Evolutionary conservation across 768 basidiomycete genomes (phyloP).

Genomic region (Calocybe cyanea): DNA sequence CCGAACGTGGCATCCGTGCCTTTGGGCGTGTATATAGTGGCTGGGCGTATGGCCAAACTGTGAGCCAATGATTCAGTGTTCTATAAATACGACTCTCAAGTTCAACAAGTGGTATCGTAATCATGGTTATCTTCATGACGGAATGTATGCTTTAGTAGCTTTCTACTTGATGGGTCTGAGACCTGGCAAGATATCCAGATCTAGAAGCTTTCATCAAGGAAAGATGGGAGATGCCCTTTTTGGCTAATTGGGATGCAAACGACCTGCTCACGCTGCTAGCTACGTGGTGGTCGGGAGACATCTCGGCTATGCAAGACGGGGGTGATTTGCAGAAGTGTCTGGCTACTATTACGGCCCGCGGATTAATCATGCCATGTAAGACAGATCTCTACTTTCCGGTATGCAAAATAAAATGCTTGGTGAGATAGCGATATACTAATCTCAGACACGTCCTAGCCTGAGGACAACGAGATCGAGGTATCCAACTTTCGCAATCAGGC

Average conservation of each 20-base stretch:
- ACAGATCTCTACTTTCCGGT: slow-evolving; percentile 59
- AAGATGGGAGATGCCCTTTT: slow-evolving; percentile 44
- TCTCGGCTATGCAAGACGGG: slow-evolving; percentile 39
- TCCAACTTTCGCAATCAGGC: slow-evolving; percentile 35
- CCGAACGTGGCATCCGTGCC: slow-evolving; percentile 49
- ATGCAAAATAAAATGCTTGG: slow-evolving; percentile 5
- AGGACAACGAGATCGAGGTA: slow-evolving; percentile 50
- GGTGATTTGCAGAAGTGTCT: slow-evolving; percentile 41
- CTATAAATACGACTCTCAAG: neutral
- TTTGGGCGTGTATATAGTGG: slow-evolving; percentile 54
- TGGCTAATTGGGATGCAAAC: slow-evolving; percentile 50
- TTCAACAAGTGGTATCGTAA: slow-evolving; percentile 50
- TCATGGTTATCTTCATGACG: slow-evolving; percentile 38
- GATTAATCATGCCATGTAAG: slow-evolving; percentile 56
- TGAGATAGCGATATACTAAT: neutral
- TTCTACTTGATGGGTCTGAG: neutral
- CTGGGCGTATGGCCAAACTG: slow-evolving; percentile 58
- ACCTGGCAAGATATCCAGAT: slow-evolving; percentile 37
- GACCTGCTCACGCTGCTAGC: slow-evolving; percentile 44
- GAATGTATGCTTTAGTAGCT: slow-evolving; percentile 25
- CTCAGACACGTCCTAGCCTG: slow-evolving; percentile 34
- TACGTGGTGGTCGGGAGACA: slow-evolving; percentile 49
- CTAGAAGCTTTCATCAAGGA: slow-evolving; percentile 48
- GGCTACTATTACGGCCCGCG: slow-evolving; percentile 43
- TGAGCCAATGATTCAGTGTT: slow-evolving; percentile 17